Evolutionary conservation across 1,139 yeast species (phyloP), one percentile per base, ranked within the genome.

Genomic region (Sporopachydermia cereana): DNA sequence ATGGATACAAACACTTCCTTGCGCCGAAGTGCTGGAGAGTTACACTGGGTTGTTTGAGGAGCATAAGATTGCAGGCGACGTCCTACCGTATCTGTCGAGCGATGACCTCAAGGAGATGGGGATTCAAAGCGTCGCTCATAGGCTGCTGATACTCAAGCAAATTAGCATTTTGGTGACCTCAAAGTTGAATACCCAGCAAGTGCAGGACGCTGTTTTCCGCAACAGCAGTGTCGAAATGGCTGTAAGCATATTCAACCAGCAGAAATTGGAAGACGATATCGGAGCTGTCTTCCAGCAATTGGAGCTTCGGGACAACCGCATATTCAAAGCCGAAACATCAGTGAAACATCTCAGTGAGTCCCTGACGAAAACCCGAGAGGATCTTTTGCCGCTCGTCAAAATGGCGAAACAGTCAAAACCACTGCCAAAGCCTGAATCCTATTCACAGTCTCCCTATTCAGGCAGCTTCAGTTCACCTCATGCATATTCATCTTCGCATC

Each of bases 51-150:
- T 45, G 17, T 61, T 62, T 47, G 27, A 36, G 18, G 64, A 58
- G 21, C 66, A 68, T 50, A 63, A 59, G 36, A 58, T 68, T 23
- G 55, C 65, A 3, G 70, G 70, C 22, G 70, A 67, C 46, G 66
- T 65, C n/a, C 55, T 68, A 36, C 52, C 61, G 14, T 58, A 61
- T 43, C 57, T 68, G 41, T 61, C 61, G 47, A 66, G 60, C 46
- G 53, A 56, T 3, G 67, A 66, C 42, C 58, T 68, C n/a, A 52
- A 53, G 21, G 72, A 68, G 24, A 55, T 68, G 16, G 72, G 72
- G 21, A 60, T 68, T 23, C 41, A 46, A 23, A 54, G 64, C 5
- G 60, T 66, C 3, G 72, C 72, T 44, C 71, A 68, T 49, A 57
- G 71, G 21, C 53, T 68, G 27, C 56, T 54, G 30, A 58, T 68